These are phyloP conservation scores for Nicotiana benthamiana DNA, from an alignment of 257 asterid genomes.

Conservation along the genomic window DNA sequence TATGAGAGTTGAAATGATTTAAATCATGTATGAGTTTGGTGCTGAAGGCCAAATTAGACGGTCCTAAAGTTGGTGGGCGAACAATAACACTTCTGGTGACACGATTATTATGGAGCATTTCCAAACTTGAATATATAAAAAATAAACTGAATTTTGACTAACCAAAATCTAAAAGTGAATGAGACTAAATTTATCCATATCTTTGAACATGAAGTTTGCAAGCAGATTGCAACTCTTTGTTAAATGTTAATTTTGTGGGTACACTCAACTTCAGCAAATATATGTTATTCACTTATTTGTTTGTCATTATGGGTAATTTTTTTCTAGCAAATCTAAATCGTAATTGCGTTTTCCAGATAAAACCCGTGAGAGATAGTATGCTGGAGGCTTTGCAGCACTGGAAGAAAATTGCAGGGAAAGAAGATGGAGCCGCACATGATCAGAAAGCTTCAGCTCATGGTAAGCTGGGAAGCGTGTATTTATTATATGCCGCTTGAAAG, in stretches of 20 bases:
- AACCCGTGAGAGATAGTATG: constrained; percentile 91
- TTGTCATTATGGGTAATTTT: neutral
- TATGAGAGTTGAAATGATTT: neutral
- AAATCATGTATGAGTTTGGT: neutral
- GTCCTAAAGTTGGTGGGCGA: neutral
- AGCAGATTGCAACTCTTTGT: neutral
- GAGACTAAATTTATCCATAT: neutral
- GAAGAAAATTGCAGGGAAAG: constrained; percentile 88
- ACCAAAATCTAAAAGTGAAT: neutral
- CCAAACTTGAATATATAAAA: neutral
- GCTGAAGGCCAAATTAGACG: neutral
- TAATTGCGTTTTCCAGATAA: constrained; percentile 45
- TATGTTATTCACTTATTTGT: neutral
- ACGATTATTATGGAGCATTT: neutral
- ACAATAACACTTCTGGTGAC: neutral
- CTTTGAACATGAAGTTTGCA: neutral
- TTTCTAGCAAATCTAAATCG: neutral
- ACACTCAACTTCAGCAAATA: neutral
- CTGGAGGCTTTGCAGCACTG: constrained; percentile 93
- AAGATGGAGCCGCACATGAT: constrained; percentile 69
- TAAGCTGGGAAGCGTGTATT: constrained; percentile 13
- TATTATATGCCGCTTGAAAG: neutral
- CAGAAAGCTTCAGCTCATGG: constrained; percentile 61
- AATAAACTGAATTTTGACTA: neutral
- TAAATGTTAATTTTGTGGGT: neutral